Conservation (phyloP, 345 rosid species). For the Gossypium longicalyx region DNA sequence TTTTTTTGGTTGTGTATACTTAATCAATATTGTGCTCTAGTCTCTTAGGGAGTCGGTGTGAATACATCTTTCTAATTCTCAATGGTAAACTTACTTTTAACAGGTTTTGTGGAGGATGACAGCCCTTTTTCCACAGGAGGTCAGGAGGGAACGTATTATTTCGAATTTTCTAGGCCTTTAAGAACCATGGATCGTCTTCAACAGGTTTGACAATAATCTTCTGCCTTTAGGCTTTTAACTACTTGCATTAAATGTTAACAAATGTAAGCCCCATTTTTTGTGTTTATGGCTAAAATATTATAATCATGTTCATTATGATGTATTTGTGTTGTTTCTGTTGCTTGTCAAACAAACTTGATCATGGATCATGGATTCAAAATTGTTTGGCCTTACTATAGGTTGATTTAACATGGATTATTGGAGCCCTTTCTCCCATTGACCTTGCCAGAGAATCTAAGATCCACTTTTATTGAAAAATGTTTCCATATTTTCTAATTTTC, state of each 20-base stretch:
- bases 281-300: not conserved
- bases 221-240: constrained; percentile 15
- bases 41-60: not conserved
- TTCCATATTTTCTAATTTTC: not conserved
- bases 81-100: not conserved
- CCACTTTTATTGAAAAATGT: not conserved
- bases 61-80: constrained; percentile 5
- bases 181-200: constrained; percentile 89
- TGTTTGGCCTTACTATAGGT: not conserved
- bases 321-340: not conserved
- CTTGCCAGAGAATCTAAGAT: not conserved
- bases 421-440: not conserved
- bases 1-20: not conserved
- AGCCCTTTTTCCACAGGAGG: constrained; percentile 71
- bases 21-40: not conserved
- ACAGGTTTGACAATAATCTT: constrained; percentile 55
- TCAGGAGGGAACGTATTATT: constrained; percentile 71
- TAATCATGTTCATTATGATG: not conserved
- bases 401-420: not conserved
- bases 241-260: not conserved
- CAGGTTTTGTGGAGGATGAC: constrained; percentile 86
- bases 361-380: not conserved
- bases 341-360: not conserved
- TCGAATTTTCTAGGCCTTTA: constrained; percentile 90
- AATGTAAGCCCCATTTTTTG: not conserved